Conservation (phyloP, 352 stramenopile genomes). For the Globisporangium yorkense region DNA sequence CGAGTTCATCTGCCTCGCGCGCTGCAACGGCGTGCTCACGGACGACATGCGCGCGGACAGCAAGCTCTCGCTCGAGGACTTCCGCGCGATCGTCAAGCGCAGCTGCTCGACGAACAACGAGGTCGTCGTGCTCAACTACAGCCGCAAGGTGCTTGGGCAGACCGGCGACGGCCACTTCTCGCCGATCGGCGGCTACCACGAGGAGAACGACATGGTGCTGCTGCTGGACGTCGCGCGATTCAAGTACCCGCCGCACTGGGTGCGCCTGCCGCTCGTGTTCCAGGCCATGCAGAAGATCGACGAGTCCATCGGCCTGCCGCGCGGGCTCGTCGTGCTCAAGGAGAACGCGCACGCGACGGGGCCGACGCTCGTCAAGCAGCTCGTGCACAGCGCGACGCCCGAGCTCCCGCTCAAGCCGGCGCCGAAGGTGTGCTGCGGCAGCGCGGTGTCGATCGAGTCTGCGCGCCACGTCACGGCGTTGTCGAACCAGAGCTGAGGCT, state of each 20-base stretch:
- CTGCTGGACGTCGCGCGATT: constrained; percentile 95
- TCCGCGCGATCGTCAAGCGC: constrained; percentile 60
- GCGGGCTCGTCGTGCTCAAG: constrained; percentile 11
- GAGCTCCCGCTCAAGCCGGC: constrained; percentile 25
- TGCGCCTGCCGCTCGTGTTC: constrained; percentile 46
- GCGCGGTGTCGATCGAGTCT: constrained; percentile 19
- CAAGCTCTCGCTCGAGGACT: constrained; percentile 49
- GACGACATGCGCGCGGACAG: constrained; percentile 35
- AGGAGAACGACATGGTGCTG: constrained; percentile 88
- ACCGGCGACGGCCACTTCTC: constrained; percentile 97
- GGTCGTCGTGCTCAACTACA: constrained; percentile 93
- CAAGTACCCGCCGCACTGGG: constrained; percentile 93
- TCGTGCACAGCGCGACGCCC: constrained; percentile 30
- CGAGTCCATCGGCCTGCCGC: constrained; percentile 31
- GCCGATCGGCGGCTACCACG: constrained; percentile 93
- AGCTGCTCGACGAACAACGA: constrained; percentile 64
- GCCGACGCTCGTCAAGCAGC: constrained; percentile 36
- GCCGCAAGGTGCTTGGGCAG: constrained; percentile 87
- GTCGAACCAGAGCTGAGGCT: constrained; percentile 5
- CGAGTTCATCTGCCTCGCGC: constrained; percentile 66
- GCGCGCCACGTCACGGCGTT: constrained; percentile 19
- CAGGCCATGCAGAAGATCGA: constrained; percentile 50
- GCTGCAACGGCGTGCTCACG: constrained; percentile 52
- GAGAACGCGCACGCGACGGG: constrained; percentile 37
- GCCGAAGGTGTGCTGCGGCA: constrained; percentile 25